Evolutionary conservation across 1,139 yeast genomes (phyloP).

Genomic region (Debaryomyces fabryi): DNA sequence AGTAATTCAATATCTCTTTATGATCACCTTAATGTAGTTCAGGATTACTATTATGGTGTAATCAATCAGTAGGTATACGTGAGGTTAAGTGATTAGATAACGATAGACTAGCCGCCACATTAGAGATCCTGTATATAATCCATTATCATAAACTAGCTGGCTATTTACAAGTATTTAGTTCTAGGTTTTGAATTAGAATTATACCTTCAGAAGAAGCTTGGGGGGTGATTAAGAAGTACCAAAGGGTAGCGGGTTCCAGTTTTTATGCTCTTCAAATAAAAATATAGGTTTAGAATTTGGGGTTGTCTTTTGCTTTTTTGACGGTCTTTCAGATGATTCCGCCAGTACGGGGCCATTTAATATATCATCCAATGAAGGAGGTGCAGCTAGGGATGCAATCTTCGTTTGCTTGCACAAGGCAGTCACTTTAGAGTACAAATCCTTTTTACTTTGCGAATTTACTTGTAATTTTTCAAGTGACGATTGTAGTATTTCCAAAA

Average conservation of each 20-base stretch:
- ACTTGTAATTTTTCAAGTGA: conserved; percentile 1
- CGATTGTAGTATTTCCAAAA: background rate
- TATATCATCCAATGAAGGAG: conserved; percentile 18
- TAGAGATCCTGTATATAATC: conserved; percentile 1
- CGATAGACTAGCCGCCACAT: conserved; percentile 4
- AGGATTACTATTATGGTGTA: background rate
- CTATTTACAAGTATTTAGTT: background rate
- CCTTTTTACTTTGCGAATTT: background rate
- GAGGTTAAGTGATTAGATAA: conserved; percentile 5
- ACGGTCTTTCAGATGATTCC: background rate
- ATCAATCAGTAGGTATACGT: background rate
- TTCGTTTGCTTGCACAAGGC: conserved; percentile 6
- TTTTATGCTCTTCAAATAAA: conserved; percentile 29
- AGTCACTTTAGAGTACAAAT: background rate
- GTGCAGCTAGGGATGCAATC: conserved; percentile 13
- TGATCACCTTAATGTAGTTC: background rate
- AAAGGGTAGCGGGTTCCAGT: conserved; percentile 42
- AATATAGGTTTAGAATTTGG: conserved; percentile 11
- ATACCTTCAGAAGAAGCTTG: background rate
- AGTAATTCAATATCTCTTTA: background rate
- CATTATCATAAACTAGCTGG: background rate
- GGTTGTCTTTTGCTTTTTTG: conserved; percentile 1
- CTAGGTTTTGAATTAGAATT: background rate
- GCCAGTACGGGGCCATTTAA: conserved; percentile 11
- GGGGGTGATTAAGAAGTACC: conserved; percentile 21